These are phyloP conservation scores for Trichoderma atrobrunneum DNA, from an alignment of 2,329 filamentous ascomycete genomes.

Conservation along the genomic window DNA sequence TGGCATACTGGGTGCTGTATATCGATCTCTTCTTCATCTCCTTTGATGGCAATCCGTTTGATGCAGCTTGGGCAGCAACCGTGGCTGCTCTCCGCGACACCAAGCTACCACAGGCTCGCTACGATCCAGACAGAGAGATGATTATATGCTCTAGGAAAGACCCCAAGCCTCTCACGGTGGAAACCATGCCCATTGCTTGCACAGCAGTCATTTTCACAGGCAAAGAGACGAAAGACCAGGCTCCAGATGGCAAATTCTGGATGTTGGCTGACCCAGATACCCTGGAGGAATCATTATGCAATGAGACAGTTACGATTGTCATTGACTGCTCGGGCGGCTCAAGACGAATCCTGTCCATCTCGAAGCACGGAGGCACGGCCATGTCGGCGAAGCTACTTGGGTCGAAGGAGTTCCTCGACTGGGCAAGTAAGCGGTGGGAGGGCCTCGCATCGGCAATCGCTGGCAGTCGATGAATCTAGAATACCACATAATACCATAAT, in stretches of 20 bases:
- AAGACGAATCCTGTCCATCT: conserved; percentile 64
- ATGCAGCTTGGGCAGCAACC: conserved; percentile 83
- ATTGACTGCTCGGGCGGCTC: conserved; percentile 61
- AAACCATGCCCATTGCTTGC: conserved; percentile 68
- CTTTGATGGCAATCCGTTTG: conserved; percentile 86
- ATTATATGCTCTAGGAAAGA: conserved; percentile 68
- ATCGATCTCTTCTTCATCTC: conserved; percentile 95
- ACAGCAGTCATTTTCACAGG: conserved; percentile 78
- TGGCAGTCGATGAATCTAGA: conserved; percentile 15
- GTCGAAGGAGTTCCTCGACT: conserved; percentile 56
- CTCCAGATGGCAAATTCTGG: conserved; percentile 58
- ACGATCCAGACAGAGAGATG: conserved; percentile 77
- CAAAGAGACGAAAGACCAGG: conserved; percentile 47
- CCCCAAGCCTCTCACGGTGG: conserved; percentile 56
- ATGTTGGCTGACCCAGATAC: conserved; percentile 84
- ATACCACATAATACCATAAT: conserved; percentile 30
- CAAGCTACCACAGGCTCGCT: conserved; percentile 72
- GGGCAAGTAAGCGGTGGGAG: conserved; percentile 37
- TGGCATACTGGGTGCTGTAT: conserved; percentile 92
- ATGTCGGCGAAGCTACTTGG: conserved; percentile 62
- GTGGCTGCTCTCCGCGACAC: conserved; percentile 78
- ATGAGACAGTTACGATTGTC: conserved; percentile 78
- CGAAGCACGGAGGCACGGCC: conserved; percentile 77
- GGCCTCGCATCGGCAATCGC: conserved; percentile 35
- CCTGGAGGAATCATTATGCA: conserved; percentile 81